Evolutionary conservation across 2,329 filamentous ascomycete genomes (phyloP).

Genomic region (Thielaviopsis musarum): DNA sequence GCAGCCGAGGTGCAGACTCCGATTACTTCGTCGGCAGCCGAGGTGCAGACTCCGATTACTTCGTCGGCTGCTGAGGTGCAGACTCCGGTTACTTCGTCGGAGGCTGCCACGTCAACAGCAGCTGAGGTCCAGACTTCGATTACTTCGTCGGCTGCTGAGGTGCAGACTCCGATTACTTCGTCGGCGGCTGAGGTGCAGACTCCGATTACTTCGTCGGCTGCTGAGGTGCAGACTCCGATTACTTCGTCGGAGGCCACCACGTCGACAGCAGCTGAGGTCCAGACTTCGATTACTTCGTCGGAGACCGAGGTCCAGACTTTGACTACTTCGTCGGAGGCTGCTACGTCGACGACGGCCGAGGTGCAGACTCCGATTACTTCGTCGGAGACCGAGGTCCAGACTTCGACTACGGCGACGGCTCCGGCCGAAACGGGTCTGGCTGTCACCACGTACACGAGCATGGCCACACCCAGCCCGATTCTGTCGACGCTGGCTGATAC

Average conservation of each 20-base stretch:
- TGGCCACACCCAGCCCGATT: conserved; percentile 8
- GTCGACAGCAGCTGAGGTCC: neutral
- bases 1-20: too few relatives aligned
- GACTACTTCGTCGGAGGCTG: too few relatives aligned
- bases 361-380: too few relatives aligned
- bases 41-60: neutral
- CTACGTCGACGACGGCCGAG: neutral
- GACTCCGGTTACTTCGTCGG: too few relatives aligned
- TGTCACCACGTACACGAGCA: neutral
- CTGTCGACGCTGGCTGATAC: conserved; percentile 1
- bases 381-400: neutral
- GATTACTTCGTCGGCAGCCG: too few relatives aligned
- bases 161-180: too few relatives aligned
- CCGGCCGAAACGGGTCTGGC: neutral
- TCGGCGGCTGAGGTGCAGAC: neutral
- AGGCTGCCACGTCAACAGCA: too few relatives aligned
- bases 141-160: neutral
- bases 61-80: neutral
- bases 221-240: neutral
- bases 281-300: too few relatives aligned
- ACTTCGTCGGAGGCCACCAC: conserved; percentile 1
- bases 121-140: neutral
- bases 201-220: neutral
- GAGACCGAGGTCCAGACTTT: too few relatives aligned
- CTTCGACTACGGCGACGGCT: neutral